Conservation (phyloP, 345 rosid species). For the Ceriops tagal region DNA sequence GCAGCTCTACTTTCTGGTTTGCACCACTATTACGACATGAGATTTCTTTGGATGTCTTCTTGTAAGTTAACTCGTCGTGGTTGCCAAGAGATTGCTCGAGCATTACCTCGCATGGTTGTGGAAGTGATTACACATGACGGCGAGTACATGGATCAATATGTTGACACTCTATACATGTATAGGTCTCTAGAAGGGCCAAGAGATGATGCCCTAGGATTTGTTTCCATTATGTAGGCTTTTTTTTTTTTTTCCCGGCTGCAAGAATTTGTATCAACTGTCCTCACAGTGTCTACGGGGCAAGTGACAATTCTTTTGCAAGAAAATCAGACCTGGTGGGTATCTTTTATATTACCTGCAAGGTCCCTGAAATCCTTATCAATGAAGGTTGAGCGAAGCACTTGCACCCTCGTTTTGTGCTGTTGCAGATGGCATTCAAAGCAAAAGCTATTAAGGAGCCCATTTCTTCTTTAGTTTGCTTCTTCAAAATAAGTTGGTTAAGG, state of each 20-base stretch:
- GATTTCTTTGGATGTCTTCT: constrained; percentile 93
- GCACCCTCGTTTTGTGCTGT: constrained; percentile 17
- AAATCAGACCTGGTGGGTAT: constrained; percentile 25
- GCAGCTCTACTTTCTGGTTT: constrained; percentile 62
- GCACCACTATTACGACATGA: constrained; percentile 70
- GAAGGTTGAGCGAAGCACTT: constrained; percentile 13
- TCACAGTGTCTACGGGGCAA: constrained; percentile 18
- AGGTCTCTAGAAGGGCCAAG: constrained; percentile 81
- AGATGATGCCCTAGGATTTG: constrained; percentile 59
- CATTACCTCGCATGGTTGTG: constrained; percentile 58
- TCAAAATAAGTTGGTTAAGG: constrained; percentile 10
- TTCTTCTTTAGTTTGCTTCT: constrained; percentile 20
- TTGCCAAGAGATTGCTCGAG: constrained; percentile 56
- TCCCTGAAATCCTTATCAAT: constrained; percentile 12
- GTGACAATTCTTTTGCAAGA: constrained; percentile 7
- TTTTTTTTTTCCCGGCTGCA: not conserved
- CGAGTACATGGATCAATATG: constrained; percentile 35
- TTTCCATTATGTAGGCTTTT: constrained; percentile 42
- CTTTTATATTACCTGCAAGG: constrained; percentile 29
- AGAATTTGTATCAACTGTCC: constrained; percentile 22
- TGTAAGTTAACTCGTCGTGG: constrained; percentile 55
- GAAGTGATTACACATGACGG: constrained; percentile 48
- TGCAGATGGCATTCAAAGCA: constrained; percentile 22
- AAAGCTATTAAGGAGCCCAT: constrained; percentile 9
- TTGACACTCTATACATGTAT: constrained; percentile 67